Base-by-base conservation (phyloP, 2,329 filamentous ascomycete genomes). In the Diaporthe nobilis region DNA sequence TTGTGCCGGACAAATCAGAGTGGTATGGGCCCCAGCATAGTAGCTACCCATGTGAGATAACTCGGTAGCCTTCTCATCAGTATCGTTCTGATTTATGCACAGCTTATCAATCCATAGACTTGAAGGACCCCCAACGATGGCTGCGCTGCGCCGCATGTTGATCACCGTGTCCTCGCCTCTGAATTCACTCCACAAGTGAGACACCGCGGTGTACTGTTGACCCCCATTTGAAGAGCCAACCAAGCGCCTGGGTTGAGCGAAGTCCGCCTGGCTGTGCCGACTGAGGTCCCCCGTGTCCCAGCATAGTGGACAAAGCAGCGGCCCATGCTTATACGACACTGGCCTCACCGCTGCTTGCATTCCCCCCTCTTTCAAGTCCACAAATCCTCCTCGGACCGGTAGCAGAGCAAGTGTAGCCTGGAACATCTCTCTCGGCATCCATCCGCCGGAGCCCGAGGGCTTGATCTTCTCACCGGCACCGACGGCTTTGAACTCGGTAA, bases 71-170 rank as follows among this genome's bases (percentile, higher is more conserved):
- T 58, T 58, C 55, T 58, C 55, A 4, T 58, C 55, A 58, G 31
- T 58, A 37, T 58, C 55, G 3, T n/a, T n/a, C 31, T 58, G 55
- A 4, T 58, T 37, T 37, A 58, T 58, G 55, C 55, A 58, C 55
- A 58, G 55, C 55, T 58, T 58, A 58, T 58, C 28, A 13, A 58
- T 58, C 55, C 55, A 58, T 37, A 58, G 55, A 58, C 31, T 58
- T 58, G 55, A 37, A 4, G 55, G 55, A 12, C 55, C 55, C 22
- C 31, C 28, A 1, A 58, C 31, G 55, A 13, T 58, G 31, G 55
- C 28, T 22, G 55, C 55, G 55, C 31, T 34, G 17, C 9, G 55
- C 1, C 31, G 55, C 55, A 58, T 58, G 17, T 22, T 37, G 4
- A 0, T 13, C 4, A 58, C 3, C 31, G 55, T 58, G 55, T 58